Base-by-base conservation (phyloP, 176 grass and related monocot genomes). In the Bolboschoenus planiculmis region DNA sequence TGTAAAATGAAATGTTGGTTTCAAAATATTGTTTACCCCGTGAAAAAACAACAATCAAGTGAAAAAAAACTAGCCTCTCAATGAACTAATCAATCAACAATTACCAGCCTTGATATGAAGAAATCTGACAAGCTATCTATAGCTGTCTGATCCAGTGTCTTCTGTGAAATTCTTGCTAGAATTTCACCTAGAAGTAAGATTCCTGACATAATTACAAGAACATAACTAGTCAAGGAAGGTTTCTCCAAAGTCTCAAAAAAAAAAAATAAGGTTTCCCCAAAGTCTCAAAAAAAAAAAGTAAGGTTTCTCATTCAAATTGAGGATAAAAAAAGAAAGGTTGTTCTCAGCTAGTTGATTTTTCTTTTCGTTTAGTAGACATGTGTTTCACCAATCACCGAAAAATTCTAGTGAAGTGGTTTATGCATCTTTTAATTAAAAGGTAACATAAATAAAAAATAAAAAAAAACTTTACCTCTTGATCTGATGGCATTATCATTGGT, bases 141-240 rank as follows among this genome's bases (percentile, higher is more conserved):
- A 16, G 50, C 18, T 83, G 3, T 66, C 56, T 43, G 56, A 63
- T 47, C 87, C 94, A 92, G 94, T 88, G 89, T 87, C 42, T 76
- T 91, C 87, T 97, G 83, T 78, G 92, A 97, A 90, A 82, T 91
- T 63, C 81, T 97, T 54, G 78, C 56, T 66, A 77, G 26, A 85
- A 89, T 97, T 91, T 71, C 85, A n/a, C n/a, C 90, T 56, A 97
- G 85, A 78, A n/a, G n/a, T 86, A n/a, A n/a, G n/a, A n/a, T n/a
- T n/a, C 94, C 94, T 97, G 88, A 46, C 56, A 62, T 50, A 74
- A 64, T 2, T 66, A 67, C 26, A 62, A 62, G 13, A 82, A 83
- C 5, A 56, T 74, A 37, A 66, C 21, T n/a, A n/a, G n/a, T n/a
- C n/a, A n/a, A n/a, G n/a, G n/a, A n/a, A 47, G n/a, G n/a, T n/a